Conservation (phyloP, 805 yeast species). For the Debaryomyces tyrocola region DNA sequence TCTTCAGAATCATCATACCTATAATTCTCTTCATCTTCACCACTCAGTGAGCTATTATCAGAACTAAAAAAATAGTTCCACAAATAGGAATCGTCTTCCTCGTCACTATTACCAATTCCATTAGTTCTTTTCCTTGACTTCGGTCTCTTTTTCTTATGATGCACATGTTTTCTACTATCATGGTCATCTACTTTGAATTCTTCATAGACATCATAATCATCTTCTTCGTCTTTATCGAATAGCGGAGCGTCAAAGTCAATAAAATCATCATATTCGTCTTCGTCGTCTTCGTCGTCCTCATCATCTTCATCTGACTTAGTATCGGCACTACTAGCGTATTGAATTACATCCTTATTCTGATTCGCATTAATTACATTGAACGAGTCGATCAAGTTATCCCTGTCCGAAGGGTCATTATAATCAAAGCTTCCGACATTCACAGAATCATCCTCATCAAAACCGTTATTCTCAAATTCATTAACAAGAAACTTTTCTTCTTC, state of each 20-base stretch:
- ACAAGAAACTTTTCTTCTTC: slow-evolving; percentile 47
- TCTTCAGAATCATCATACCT: slow-evolving; percentile 7
- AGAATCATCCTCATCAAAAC: slow-evolving; percentile 43
- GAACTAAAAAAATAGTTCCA: slow-evolving; percentile 71
- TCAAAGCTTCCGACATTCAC: slow-evolving; percentile 22
- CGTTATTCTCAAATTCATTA: slow-evolving; percentile 46
- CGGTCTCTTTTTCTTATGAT: slow-evolving; percentile 1
- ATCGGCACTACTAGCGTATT: slow-evolving; percentile 38
- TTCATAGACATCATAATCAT: slow-evolving; percentile 15
- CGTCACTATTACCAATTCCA: slow-evolving; percentile 28
- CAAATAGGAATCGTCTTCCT: slow-evolving; percentile 68
- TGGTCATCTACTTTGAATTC: slow-evolving; percentile 9
- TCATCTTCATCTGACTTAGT: slow-evolving; percentile 34
- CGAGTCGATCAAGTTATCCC: slow-evolving; percentile 16
- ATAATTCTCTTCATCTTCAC: slow-evolving; percentile 16
- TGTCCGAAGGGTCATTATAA: slow-evolving; percentile 11
- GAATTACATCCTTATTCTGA: slow-evolving; percentile 37
- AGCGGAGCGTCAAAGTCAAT: slow-evolving; percentile 36
- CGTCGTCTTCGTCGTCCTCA: slow-evolving; percentile 33
- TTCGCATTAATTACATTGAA: slow-evolving; percentile 19
- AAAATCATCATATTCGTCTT: slow-evolving; percentile 43
- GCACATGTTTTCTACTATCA: slow-evolving; percentile 1
- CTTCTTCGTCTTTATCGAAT: slow-evolving; percentile 24
- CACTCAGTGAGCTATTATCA: slow-evolving; percentile 33
- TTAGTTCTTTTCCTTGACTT: slow-evolving; percentile 10